Conservation (phyloP, 2,329 filamentous ascomycete genomes). For the Trichoderma breve region DNA sequence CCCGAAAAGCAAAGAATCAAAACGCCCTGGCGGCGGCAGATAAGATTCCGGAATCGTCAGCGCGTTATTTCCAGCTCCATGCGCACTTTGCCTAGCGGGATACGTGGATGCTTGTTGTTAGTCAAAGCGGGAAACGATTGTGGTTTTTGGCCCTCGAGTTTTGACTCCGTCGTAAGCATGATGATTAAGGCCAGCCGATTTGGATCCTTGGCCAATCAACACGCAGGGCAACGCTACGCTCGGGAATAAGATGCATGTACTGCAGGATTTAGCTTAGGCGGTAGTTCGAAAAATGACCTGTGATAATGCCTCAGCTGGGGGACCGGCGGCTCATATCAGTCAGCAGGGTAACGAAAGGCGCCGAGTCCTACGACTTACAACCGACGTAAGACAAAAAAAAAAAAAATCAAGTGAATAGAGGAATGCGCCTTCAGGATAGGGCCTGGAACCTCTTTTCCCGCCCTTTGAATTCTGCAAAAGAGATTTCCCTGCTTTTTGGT, state of each 20-base stretch:
- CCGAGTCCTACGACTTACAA: neutral
- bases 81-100: neutral
- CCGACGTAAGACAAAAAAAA: neutral
- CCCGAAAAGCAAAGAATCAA: neutral
- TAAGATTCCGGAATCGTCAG: neutral
- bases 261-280: neutral
- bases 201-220: neutral
- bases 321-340: neutral
- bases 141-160: neutral
- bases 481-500: neutral
- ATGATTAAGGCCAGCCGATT: neutral
- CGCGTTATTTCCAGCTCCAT: neutral
- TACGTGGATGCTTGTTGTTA: slow-evolving; percentile 13
- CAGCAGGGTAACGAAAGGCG: neutral
- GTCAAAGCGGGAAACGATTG: neutral
- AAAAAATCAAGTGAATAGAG: neutral
- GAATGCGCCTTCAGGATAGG: neutral
- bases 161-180: neutral
- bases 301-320: neutral
- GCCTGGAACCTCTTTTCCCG: neutral
- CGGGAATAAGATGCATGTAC: neutral
- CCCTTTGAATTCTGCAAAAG: neutral
- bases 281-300: neutral
- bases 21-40: neutral
- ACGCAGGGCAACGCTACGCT: neutral